Conservation (phyloP, 2,329 filamentous ascomycete genomes). For the Delphinella strobiligena region DNA sequence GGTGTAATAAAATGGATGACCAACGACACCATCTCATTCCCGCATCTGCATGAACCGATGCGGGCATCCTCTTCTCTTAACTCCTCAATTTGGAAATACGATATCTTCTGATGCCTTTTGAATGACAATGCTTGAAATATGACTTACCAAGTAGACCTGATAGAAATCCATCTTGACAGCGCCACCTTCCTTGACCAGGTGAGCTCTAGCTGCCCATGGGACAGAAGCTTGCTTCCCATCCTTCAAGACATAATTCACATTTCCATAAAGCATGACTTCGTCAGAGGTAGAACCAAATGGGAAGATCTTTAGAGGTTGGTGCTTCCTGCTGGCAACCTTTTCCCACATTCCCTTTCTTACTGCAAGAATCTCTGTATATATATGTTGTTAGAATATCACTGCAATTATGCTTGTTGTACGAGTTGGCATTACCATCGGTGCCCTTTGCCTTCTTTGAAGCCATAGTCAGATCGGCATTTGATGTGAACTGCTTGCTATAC, state of each 20-base stretch:
- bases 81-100: too few species aligned
- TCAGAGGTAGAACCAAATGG: slow-evolving; percentile 34
- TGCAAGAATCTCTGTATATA: slow-evolving; percentile 33
- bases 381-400: background rate
- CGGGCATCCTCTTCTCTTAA: too few species aligned
- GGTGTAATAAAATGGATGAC: too few species aligned
- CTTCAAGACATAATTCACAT: slow-evolving; percentile 40
- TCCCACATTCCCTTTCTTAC: slow-evolving; percentile 43
- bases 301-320: slow-evolving; percentile 37
- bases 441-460: slow-evolving; percentile 35
- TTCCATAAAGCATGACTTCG: slow-evolving; percentile 44
- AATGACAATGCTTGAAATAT: too few species aligned
- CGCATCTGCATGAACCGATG: too few species aligned
- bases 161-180: slow-evolving; percentile 43
- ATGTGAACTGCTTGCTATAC: slow-evolving; percentile 37
- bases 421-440: slow-evolving; percentile 26
- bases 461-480: slow-evolving; percentile 41
- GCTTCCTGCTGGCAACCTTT: slow-evolving; percentile 34
- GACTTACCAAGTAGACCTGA: slow-evolving; percentile 39
- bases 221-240: slow-evolving; percentile 33
- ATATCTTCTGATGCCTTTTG: too few species aligned
- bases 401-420: background rate
- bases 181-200: slow-evolving; percentile 39
- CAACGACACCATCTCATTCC: too few species aligned
- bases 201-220: slow-evolving; percentile 44